Evolutionary conservation across 2,329 filamentous ascomycete species (phyloP), one percentile per base, ranked within the genome.

Genomic region (Colletotrichum limetticola): DNA sequence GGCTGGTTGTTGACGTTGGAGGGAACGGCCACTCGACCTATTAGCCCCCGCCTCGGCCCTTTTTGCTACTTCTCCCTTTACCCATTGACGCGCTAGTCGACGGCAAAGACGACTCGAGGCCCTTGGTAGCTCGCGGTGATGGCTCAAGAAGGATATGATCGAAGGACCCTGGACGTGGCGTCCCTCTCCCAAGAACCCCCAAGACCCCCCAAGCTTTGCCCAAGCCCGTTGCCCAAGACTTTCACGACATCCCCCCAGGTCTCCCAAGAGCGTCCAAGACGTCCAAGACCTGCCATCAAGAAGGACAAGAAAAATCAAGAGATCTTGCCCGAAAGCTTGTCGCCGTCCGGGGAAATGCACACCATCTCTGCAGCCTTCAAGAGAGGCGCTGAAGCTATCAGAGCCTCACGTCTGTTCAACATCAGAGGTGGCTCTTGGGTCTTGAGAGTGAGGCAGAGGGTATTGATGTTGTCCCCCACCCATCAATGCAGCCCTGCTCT

Each of bases 261-360:
- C 32, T 52, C 58, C 14, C 42, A 72, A 72, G 69, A 65, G 55
- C 32, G n/a, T 46, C 57, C 64, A 63, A 62, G 68, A 63, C 59
- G 55, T 52, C 66, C 70, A 72, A 70, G 70, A 70, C 66, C n/a
- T 70, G 42, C 35, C 66, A 70, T 55, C 53, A 16, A 53, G 30
- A 28, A 49, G 32, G 68, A 62, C 63, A 71, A 61, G 66, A 42
- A 35, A 57, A 30, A 61, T 70, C 60, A 66, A 72, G 70, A 70
- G 60, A 72, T 72, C 55, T 53, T 35, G 42, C 19, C 28, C 60
- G 24, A 65, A 69, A 73, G 66, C 71, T 66, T 71, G 66, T 70
- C 60, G 16, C 35, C 9, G n/a, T 26, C 35, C 53, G 56, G 24
- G 49, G 24, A 35, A n/a, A 57, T 70, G 26, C 66, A 72, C 42